Base-by-base conservation (phyloP, 1,284 basidiomycete species). In the Cryptococcus deneoformans region DNA sequence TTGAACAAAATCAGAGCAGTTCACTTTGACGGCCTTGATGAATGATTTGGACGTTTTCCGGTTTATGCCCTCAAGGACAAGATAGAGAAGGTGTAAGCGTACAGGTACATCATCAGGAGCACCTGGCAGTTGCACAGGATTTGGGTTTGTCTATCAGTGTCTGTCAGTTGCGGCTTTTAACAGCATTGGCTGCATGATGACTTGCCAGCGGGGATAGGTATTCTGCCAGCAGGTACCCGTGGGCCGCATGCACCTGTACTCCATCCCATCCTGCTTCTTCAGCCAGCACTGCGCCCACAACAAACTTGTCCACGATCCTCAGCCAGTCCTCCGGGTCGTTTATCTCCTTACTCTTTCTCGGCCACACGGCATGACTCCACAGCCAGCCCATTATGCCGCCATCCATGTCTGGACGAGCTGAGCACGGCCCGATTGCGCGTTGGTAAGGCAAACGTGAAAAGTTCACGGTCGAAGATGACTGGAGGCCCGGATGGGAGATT, bases 221-320 rank as follows among this genome's bases (percentile, higher is more conserved):
- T 63, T 91, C 86, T 0, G 91, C 84, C 14, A 97, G 79, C 16
- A 96, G 81, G 73, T 96, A 93, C 34, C 92, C 92, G 78, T 96
- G 93, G 1, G 89, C 88, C 37, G 83, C 88, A 76, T 98, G 94
- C 20, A 98, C 64, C 70, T 98, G 86, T 10, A 96, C 80, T 0
- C 94, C 94, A 65, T 96, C 90, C 72, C 94, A 96, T 0, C 91
- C 91, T 34, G 88, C 80, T 53, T 83, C 75, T 14, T 82, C 75
- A 11, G 90, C 89, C 38, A 89, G 69, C 53, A 79, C 72, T 0
- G 91, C 89, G 2, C 86, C 89, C 49, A 80, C 79, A 2, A 88
- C 83, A 68, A 97, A 98, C 11, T 78, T 80, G 1, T 81, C 77
- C 0, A 90, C 82, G 4, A 87, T 82, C 12, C 80, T 69, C 20